phyloP scores from a whole-genome alignment of 2,329 filamentous ascomycete genomes.

The Fusarium cyanostomum region DNA sequence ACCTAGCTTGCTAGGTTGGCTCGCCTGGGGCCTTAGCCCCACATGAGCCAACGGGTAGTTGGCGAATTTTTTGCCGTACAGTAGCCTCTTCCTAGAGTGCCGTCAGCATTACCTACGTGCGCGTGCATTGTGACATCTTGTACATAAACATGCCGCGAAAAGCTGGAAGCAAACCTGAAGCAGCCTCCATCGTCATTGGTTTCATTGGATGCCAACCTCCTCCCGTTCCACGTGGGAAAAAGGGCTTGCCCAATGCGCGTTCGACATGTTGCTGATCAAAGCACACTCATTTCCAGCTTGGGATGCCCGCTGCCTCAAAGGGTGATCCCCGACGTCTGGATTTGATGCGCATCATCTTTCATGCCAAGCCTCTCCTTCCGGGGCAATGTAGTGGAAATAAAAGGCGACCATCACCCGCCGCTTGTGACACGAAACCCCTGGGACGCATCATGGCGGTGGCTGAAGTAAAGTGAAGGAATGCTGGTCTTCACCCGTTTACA shows the following conservation, averaged over 20 bases:
- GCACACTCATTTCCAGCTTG: neutral
- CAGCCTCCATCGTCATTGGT: constrained; percentile 5
- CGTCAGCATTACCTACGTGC: constrained; percentile 4
- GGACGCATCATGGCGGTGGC: constrained; percentile 1
- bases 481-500: too few relatives aligned
- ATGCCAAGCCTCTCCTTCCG: neutral
- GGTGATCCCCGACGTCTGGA: neutral
- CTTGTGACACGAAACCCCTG: neutral
- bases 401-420: neutral
- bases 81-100: neutral
- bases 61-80: too few relatives aligned
- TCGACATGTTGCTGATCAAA: constrained; percentile 17
- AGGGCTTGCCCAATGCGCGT: neutral
- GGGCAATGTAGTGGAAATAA: neutral
- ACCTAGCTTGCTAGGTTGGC: too few relatives aligned
- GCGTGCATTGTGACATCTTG: neutral
- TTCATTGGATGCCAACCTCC: neutral
- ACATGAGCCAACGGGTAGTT: too few relatives aligned
- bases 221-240: constrained; percentile 8
- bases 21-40: too few relatives aligned
- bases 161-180: constrained; percentile 3
- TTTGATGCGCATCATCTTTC: neutral
- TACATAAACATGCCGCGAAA: neutral
- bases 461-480: neutral
- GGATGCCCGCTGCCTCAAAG: neutral